Conservation (phyloP, 768 basidiomycete species). For the Mycena olivaceomarginata region DNA sequence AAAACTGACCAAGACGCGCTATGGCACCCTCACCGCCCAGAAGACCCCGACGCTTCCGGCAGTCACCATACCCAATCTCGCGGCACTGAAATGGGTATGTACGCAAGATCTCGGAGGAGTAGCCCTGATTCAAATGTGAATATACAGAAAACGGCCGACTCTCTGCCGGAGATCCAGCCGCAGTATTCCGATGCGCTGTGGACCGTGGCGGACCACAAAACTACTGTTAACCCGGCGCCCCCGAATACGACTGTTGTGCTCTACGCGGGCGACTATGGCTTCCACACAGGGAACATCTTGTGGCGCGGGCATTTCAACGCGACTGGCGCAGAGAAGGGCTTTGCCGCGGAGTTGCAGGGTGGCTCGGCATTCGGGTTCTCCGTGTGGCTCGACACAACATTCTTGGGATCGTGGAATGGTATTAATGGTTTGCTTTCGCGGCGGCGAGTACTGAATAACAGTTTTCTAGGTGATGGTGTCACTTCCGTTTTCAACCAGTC, state of each 20-base stretch:
- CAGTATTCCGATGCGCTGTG: conserved; percentile 64
- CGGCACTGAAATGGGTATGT: conserved; percentile 60
- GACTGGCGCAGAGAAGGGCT: conserved; percentile 65
- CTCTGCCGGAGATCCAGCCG: conserved; percentile 63
- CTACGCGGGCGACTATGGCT: conserved; percentile 70
- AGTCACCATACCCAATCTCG: conserved; percentile 58
- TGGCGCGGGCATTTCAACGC: conserved; percentile 73
- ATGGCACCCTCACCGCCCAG: conserved; percentile 62
- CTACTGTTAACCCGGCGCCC: conserved; percentile 62
- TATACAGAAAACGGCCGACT: conserved; percentile 62
- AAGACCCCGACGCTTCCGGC: conserved; percentile 56
- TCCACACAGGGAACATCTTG: conserved; percentile 70
- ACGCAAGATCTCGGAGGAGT: background rate
- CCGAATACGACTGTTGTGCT: conserved; percentile 64
- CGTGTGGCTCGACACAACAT: conserved; percentile 68
- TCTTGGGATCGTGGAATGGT: conserved; percentile 68
- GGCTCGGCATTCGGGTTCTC: conserved; percentile 70
- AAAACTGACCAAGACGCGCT: conserved; percentile 57
- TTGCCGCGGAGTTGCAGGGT: conserved; percentile 63
- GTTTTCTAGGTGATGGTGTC: conserved; percentile 53
- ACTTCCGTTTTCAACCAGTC: conserved; percentile 56
- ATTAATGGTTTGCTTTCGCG: background rate
- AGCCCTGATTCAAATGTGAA: background rate
- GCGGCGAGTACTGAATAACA: background rate
- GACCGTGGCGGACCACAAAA: conserved; percentile 64